These are phyloP conservation scores for Toxicodendron radicans DNA, from an alignment of 345 rosid genomes.

Conservation along the genomic window DNA sequence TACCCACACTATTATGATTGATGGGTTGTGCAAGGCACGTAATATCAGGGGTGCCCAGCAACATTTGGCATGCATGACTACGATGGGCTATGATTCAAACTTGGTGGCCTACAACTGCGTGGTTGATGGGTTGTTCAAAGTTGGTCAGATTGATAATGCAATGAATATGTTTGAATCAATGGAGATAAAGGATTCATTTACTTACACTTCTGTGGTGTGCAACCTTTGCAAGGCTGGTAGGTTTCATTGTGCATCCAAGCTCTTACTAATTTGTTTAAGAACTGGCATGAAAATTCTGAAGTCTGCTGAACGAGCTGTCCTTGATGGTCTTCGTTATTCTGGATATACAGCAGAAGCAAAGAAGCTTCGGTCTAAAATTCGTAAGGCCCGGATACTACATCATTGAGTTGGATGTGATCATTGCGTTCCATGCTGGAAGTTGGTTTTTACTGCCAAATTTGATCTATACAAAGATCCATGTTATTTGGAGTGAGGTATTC, in stretches of 20 bases:
- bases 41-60: constrained; percentile 49
- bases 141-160: constrained; percentile 56
- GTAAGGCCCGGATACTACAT: constrained; percentile 35
- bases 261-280: constrained; percentile 60
- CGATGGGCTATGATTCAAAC: constrained; percentile 44
- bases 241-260: constrained; percentile 61
- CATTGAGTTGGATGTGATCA: constrained; percentile 25
- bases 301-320: constrained; percentile 67
- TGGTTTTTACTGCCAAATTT: background rate
- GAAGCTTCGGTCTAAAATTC: constrained; percentile 54
- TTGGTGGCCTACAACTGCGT: constrained; percentile 62
- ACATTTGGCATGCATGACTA: constrained; percentile 56
- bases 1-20: constrained; percentile 75
- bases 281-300: constrained; percentile 60
- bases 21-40: constrained; percentile 66
- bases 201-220: constrained; percentile 70
- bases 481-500: background rate
- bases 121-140: constrained; percentile 71
- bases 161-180: constrained; percentile 56
- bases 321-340: constrained; percentile 56
- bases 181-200: constrained; percentile 74
- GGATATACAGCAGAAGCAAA: constrained; percentile 57
- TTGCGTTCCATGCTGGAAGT: background rate
- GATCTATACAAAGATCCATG: background rate
- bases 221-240: constrained; percentile 73